Conservation (phyloP, 768 basidiomycete genomes). For the Pulveroboletus sp. region DNA sequence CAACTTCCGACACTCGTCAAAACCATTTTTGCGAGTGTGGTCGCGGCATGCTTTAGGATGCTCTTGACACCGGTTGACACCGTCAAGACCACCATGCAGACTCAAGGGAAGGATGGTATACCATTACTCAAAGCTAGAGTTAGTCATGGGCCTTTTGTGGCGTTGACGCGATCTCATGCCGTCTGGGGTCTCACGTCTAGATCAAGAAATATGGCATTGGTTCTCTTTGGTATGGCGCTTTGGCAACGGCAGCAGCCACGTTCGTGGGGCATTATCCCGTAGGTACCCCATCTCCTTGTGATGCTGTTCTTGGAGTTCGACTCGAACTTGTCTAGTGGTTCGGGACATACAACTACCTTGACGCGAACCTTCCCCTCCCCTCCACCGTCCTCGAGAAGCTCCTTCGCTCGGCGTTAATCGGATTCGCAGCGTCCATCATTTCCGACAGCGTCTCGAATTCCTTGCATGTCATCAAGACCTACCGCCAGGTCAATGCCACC, state of each 20-base stretch:
- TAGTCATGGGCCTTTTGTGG: constrained; percentile 10
- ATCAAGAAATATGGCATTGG: constrained; percentile 71
- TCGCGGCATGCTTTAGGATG: constrained; percentile 85
- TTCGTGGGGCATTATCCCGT: constrained; percentile 91
- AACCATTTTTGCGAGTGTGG: constrained; percentile 72
- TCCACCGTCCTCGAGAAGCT: constrained; percentile 54
- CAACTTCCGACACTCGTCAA: constrained; percentile 61
- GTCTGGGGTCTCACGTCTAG: constrained; percentile 31
- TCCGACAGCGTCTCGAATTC: constrained; percentile 89
- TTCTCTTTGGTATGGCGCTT: constrained; percentile 84
- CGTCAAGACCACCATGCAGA: constrained; percentile 92
- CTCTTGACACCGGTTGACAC: constrained; percentile 91
- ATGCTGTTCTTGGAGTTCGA: neutral
- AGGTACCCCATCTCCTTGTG: constrained; percentile 19
- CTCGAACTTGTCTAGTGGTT: constrained; percentile 58
- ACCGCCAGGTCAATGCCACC: constrained; percentile 83
- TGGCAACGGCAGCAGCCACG: constrained; percentile 90
- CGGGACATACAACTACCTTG: constrained; percentile 78
- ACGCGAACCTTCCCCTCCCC: constrained; percentile 53
- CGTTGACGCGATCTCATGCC: neutral
- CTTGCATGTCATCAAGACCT: constrained; percentile 91
- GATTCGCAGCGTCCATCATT: constrained; percentile 78
- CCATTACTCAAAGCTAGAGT: constrained; percentile 64
- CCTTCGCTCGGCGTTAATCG: constrained; percentile 81
- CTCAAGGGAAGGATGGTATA: constrained; percentile 72